A percentile compares a stretch with the other conserved stretches of the same genome.
Evolutionary conservation across 192 early-diverging fungal genomes (phyloP).

Genomic region (Coemansia sp.): DNA sequence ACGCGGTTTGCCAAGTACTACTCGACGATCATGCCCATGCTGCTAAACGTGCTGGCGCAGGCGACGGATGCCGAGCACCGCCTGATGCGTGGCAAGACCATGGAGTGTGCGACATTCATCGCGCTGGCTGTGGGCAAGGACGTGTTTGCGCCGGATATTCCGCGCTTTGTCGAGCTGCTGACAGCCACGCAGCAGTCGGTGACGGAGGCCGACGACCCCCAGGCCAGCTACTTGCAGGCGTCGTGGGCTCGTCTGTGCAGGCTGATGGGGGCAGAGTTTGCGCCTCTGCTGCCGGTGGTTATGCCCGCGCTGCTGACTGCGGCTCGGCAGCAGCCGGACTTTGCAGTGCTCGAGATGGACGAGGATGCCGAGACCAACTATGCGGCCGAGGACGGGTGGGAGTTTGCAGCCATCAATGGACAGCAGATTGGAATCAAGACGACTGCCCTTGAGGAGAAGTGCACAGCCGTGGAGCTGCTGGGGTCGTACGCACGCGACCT

Average conservation of each 20-base stretch:
- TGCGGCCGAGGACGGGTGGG: slow-evolving; percentile 97
- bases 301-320: slow-evolving; percentile 87
- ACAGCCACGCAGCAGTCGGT: slow-evolving; percentile 75
- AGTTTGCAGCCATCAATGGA: slow-evolving; percentile 89
- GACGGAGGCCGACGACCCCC: slow-evolving; percentile 91
- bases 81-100: slow-evolving; percentile 90
- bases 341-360: slow-evolving; percentile 80
- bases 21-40: slow-evolving; percentile 89
- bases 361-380: slow-evolving; percentile 87
- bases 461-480: slow-evolving; percentile 97
- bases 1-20: slow-evolving; percentile 92
- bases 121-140: slow-evolving; percentile 93
- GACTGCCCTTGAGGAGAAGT: slow-evolving; percentile 95
- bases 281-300: slow-evolving; percentile 87
- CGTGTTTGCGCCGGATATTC: slow-evolving; percentile 75
- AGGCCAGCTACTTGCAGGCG: slow-evolving; percentile 86
- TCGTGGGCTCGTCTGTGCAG: slow-evolving; percentile 98
- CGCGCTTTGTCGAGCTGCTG: slow-evolving; percentile 80
- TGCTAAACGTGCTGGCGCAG: slow-evolving; percentile 84
- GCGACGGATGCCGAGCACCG: slow-evolving; percentile 87
- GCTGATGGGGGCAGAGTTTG: slow-evolving; percentile 91
- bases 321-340: slow-evolving; percentile 90
- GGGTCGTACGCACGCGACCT: slow-evolving; percentile 92
- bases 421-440: slow-evolving; percentile 96
- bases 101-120: slow-evolving; percentile 97